These are phyloP conservation scores for Leccinum cinnamomeum DNA, from an alignment of 1,284 basidiomycete genomes.

Conservation along the genomic window DNA sequence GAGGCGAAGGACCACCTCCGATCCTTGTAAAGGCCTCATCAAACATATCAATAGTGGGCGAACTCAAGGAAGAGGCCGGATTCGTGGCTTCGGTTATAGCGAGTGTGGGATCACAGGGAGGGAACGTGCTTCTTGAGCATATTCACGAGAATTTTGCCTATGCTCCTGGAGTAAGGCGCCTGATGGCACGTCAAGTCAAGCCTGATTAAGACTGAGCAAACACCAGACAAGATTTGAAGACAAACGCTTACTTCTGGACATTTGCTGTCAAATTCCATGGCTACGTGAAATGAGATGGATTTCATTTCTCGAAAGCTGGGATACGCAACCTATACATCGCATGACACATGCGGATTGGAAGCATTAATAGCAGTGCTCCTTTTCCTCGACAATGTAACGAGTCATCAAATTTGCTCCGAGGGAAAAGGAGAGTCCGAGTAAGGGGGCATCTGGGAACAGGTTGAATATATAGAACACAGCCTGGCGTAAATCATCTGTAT, in stretches of 20 bases:
- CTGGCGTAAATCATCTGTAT: slow-evolving; percentile 85
- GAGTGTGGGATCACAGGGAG: slow-evolving; percentile 50
- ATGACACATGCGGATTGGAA: slow-evolving; percentile 76
- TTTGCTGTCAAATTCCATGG: slow-evolving; percentile 78
- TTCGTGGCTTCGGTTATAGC: slow-evolving; percentile 50
- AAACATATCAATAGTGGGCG: slow-evolving; percentile 59
- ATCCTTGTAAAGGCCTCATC: slow-evolving; percentile 70
- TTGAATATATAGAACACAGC: slow-evolving; percentile 77
- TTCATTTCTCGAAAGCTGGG: slow-evolving; percentile 9
- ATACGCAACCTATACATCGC: slow-evolving; percentile 62
- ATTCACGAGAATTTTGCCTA: slow-evolving; percentile 72
- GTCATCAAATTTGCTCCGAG: slow-evolving; percentile 67
- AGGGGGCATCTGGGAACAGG: slow-evolving; percentile 75
- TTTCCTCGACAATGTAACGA: slow-evolving; percentile 90
- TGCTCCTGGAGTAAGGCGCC: slow-evolving; percentile 73
- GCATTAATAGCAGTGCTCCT: slow-evolving; percentile 41
- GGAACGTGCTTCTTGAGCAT: slow-evolving; percentile 63
- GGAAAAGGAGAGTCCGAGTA: slow-evolving; percentile 91
- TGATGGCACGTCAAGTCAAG: slow-evolving; percentile 63
- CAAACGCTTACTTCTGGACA: slow-evolving; percentile 47
- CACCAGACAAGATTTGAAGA: slow-evolving; percentile 19
- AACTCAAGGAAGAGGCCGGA: slow-evolving; percentile 46
- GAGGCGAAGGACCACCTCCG: slow-evolving; percentile 75
- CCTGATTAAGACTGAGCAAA: slow-evolving; percentile 36
- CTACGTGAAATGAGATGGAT: slow-evolving; percentile 36